Conservation (phyloP, 2,329 filamentous ascomycete species). For the Phialocephala sp. region DNA sequence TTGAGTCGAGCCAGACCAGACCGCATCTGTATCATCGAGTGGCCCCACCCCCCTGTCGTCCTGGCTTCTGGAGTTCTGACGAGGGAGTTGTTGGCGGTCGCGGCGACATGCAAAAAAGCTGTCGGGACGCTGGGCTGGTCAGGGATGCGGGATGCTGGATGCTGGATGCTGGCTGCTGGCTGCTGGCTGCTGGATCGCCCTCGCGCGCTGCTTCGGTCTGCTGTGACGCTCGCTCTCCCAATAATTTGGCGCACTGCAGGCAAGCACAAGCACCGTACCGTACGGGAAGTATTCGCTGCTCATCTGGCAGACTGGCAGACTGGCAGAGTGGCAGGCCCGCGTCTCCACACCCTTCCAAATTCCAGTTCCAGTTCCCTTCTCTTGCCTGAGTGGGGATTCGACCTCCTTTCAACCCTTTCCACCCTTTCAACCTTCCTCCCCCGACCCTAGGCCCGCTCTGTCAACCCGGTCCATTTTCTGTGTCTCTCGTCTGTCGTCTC, state of each 20-base stretch:
- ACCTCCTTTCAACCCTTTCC: not conserved
- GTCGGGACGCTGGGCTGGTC: too few relatives aligned
- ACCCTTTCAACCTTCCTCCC: not conserved
- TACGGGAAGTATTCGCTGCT: too few relatives aligned
- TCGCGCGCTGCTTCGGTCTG: not conserved
- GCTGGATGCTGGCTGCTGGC: too few relatives aligned
- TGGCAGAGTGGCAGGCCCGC: not conserved
- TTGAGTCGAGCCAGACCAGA: slow-evolving; percentile 5
- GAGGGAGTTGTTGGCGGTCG: not conserved
- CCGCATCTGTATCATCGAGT: slow-evolving; percentile 11
- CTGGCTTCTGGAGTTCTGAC: not conserved
- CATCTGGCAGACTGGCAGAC: too few relatives aligned
- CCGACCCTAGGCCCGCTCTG: too few relatives aligned
- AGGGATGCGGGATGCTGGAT: too few relatives aligned
- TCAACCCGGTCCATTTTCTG: not conserved
- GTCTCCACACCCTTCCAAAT: not conserved
- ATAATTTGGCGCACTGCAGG: not conserved
- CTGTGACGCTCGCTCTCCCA: not conserved
- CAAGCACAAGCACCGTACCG: too few relatives aligned
- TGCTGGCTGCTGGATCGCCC: not conserved
- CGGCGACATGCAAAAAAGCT: not conserved
- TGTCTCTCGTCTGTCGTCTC: slow-evolving; percentile 5
- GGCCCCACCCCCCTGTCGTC: not conserved
- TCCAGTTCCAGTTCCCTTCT: not conserved
- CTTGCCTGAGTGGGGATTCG: not conserved